Conservation (phyloP, 495 filamentous ascomycete species). For the Podospora appendiculata region DNA sequence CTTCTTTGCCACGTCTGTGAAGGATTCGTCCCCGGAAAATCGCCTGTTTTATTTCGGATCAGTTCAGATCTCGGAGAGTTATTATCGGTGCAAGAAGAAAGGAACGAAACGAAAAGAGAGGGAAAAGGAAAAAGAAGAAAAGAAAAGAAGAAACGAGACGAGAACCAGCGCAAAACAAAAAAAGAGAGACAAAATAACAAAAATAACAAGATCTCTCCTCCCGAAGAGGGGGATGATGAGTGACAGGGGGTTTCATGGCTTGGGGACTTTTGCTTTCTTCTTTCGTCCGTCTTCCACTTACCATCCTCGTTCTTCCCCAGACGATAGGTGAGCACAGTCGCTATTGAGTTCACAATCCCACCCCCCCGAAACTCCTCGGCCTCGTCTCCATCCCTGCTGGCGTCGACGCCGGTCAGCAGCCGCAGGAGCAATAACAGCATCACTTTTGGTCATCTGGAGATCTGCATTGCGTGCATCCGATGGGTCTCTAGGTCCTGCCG, state of each 20-base stretch:
- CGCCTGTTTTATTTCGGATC: constrained; percentile 40
- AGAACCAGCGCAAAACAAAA: not conserved
- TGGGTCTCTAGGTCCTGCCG: constrained; percentile 6
- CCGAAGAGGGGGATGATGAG: too few species aligned
- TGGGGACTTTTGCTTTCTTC: too few species aligned
- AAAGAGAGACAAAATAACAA: not conserved
- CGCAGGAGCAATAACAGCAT: too few species aligned
- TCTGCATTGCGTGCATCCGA: constrained; percentile 24
- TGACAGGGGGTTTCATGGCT: too few species aligned
- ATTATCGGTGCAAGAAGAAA: constrained; percentile 1
- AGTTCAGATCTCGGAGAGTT: not conserved
- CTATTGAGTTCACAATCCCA: constrained; percentile 77
- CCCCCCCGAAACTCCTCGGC: constrained; percentile 65
- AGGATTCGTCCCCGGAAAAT: constrained; percentile 70
- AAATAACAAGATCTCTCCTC: not conserved
- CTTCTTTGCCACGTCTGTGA: constrained; percentile 19
- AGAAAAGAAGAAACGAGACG: constrained; percentile 2
- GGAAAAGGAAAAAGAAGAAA: constrained; percentile 3
- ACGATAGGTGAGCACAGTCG: constrained; percentile 66
- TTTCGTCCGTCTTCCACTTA: constrained; percentile 34
- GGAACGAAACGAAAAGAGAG: constrained; percentile 4
- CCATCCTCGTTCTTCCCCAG: constrained; percentile 86
- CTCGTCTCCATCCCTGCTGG: constrained; percentile 47
- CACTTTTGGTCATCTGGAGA: constrained; percentile 7
- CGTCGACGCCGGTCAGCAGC: constrained; percentile 13